A percentile compares a stretch with the other conserved stretches of the same genome.
Conservation (phyloP, 1,284 basidiomycete species). For the Ganoderma multipileum region DNA sequence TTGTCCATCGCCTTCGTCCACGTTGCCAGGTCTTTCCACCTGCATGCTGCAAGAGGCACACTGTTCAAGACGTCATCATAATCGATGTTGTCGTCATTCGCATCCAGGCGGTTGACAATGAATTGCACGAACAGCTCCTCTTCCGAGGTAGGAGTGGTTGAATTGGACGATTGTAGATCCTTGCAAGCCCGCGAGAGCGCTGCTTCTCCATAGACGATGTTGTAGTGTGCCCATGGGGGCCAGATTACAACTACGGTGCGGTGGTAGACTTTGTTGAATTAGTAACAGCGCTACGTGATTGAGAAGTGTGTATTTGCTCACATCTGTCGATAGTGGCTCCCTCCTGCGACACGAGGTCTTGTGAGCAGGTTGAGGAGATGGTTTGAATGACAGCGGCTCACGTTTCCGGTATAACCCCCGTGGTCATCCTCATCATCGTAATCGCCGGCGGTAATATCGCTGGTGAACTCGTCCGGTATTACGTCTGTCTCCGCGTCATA, state of each 20-base stretch:
- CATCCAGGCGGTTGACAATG: constrained; percentile 10
- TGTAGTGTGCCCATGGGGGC: constrained; percentile 38
- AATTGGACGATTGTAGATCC: constrained; percentile 6
- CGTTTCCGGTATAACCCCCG: constrained; percentile 52
- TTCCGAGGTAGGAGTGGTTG: constrained; percentile 8
- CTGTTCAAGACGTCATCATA: neutral
- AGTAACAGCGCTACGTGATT: neutral
- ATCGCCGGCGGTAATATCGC: neutral
- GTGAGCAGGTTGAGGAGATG: neutral
- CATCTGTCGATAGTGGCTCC: neutral
- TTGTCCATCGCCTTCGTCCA: constrained; percentile 17
- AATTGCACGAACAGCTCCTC: constrained; percentile 19
- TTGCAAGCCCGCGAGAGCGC: constrained; percentile 21
- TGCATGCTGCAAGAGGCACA: constrained; percentile 9
- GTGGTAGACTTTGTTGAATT: constrained; percentile 44
- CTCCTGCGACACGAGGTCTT: neutral
- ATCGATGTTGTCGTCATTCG: neutral
- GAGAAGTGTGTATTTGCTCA: neutral
- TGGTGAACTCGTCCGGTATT: neutral
- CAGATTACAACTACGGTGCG: constrained; percentile 50
- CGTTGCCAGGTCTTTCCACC: constrained; percentile 11
- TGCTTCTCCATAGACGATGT: constrained; percentile 31
- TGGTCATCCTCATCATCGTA: constrained; percentile 22
- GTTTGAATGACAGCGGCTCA: constrained; percentile 36
- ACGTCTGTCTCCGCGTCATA: neutral